These are phyloP conservation scores for Harrya chromipes DNA, from an alignment of 768 basidiomycete genomes.

Conservation along the genomic window DNA sequence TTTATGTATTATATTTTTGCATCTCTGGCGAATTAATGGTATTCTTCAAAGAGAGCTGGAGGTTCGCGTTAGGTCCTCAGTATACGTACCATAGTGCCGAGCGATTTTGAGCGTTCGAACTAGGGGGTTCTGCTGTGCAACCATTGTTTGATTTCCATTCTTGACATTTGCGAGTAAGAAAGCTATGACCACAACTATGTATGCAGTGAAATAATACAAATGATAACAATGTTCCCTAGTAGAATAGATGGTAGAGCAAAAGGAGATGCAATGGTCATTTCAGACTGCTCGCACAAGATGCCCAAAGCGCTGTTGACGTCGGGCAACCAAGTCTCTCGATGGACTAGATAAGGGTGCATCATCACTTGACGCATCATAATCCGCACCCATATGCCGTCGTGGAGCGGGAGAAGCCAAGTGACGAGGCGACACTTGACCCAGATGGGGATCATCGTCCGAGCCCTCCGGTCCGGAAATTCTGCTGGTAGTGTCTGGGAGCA, in stretches of 20 bases:
- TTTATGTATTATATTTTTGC: conserved; percentile 36
- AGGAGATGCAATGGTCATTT: conserved; percentile 10
- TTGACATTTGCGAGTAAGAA: conserved; percentile 3
- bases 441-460: conserved; percentile 63
- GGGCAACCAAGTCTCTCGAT: conserved; percentile 40
- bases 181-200: conserved; percentile 24
- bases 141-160: not conserved
- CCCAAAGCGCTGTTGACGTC: conserved; percentile 37
- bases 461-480: conserved; percentile 23
- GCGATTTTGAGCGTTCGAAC: too few species aligned
- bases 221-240: conserved; percentile 13
- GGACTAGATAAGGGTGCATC: conserved; percentile 49
- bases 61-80: too few species aligned
- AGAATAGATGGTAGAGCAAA: conserved; percentile 16
- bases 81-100: too few species aligned
- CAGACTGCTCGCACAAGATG: not conserved
- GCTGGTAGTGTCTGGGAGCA: conserved; percentile 17
- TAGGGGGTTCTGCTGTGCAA: too few species aligned
- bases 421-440: conserved; percentile 69
- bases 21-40: too few species aligned
- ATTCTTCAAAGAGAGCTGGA: too few species aligned
- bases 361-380: conserved; percentile 45
- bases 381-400: conserved; percentile 35
- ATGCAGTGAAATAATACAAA: conserved; percentile 25
- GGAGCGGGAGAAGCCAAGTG: conserved; percentile 62